Evolutionary conservation across 225 moss, liverwort and hornwort species (phyloP).

Genomic region (Neckera pumila): DNA sequence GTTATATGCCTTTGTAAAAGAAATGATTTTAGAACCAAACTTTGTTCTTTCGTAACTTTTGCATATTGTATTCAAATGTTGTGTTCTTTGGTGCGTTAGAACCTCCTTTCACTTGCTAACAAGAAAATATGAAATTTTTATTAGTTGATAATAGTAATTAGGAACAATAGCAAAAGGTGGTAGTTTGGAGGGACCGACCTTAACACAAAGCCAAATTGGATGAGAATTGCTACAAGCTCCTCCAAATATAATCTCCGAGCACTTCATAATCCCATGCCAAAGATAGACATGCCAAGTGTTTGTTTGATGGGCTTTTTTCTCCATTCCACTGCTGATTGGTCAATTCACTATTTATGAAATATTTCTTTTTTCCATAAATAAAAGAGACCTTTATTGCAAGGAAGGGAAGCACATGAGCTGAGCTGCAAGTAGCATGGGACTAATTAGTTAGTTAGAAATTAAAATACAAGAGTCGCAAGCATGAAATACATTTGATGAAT

Average conservation of each 20-base stretch:
- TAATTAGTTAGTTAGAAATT: no score
- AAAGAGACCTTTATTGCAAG: no score
- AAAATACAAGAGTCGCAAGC: no score
- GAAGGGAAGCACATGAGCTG: no score
- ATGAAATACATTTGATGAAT: not conserved
- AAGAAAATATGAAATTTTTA: not conserved
- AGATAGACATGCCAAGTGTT: not conserved
- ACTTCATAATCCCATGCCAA: no score
- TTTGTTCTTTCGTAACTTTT: not conserved
- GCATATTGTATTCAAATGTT: not conserved
- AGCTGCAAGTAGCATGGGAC: no score
- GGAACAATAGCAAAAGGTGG: not conserved
- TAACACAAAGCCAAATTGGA: not conserved
- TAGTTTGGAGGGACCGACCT: fast-evolving
- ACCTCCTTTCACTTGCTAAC: not conserved
- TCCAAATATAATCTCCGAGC: not conserved
- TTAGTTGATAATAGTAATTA: not conserved
- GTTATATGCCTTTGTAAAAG: no score
- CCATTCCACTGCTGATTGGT: not conserved
- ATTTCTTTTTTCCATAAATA: no score
- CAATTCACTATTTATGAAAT: not conserved
- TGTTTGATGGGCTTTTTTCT: fast-evolving
- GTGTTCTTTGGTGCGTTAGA: not conserved
- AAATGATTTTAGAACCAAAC: not conserved
- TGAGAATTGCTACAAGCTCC: not conserved